Evolutionary conservation across 164 flowering plant species (phyloP).

Genomic region (Platanus orientalis): DNA sequence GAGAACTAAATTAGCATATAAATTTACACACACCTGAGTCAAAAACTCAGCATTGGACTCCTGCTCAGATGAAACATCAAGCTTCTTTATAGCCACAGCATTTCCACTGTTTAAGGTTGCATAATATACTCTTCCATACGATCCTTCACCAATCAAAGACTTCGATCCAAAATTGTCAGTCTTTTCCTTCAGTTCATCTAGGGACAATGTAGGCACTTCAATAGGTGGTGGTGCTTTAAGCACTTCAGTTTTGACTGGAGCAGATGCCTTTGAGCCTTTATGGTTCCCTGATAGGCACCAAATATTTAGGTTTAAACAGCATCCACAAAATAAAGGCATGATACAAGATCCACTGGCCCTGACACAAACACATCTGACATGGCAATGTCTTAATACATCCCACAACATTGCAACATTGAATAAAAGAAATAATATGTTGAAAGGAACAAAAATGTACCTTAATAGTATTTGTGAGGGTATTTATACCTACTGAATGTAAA

Average conservation of each 20-base stretch:
- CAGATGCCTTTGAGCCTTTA: constrained; percentile 37
- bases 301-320: neutral
- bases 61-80: constrained; percentile 66
- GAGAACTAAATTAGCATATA: neutral
- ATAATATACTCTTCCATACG: constrained; percentile 71
- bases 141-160: constrained; percentile 74
- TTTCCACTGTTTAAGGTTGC: constrained; percentile 47
- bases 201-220: constrained; percentile 55
- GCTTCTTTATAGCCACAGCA: constrained; percentile 65
- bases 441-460: too few relatives aligned
- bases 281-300: constrained; percentile 25
- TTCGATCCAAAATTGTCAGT: constrained; percentile 76
- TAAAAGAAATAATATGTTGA: too few relatives aligned
- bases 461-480: too few relatives aligned
- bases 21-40: constrained; percentile 44
- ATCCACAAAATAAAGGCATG: neutral
- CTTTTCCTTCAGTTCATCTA: constrained; percentile 68
- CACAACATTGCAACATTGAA: too few relatives aligned
- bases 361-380: neutral
- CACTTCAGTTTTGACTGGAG: constrained; percentile 43
- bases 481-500: too few relatives aligned
- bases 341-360: neutral
- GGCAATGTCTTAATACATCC: neutral
- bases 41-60: constrained; percentile 61
- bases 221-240: constrained; percentile 54